These are phyloP conservation scores for Lenwebbia sp. DNA, from an alignment of 345 rosid species.

Conservation along the genomic window DNA sequence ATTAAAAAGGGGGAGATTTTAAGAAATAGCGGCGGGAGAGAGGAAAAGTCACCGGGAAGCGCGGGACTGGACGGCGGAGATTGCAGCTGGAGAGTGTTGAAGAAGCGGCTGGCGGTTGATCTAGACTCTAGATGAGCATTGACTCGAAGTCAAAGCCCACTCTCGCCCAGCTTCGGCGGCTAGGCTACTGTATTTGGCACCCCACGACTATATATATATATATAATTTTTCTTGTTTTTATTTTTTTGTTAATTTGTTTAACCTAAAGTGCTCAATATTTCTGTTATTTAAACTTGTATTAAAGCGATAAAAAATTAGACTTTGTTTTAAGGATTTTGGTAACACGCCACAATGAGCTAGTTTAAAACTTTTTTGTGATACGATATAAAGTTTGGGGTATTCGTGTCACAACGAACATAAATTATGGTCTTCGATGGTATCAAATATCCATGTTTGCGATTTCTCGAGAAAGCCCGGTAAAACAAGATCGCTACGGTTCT, in stretches of 20 bases:
- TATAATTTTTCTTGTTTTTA: accelerated
- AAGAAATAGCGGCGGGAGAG: neutral
- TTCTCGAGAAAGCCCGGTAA: neutral
- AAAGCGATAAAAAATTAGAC: too few relatives aligned
- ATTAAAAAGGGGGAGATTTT: neutral
- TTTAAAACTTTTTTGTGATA: neutral
- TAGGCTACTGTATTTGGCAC: neutral
- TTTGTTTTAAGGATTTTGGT: neutral
- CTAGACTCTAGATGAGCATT: neutral
- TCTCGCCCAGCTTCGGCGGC: neutral
- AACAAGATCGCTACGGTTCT: neutral
- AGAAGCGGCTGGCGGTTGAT: neutral
- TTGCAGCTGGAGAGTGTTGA: neutral
- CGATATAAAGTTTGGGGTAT: neutral
- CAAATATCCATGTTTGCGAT: neutral
- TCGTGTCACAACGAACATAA: neutral
- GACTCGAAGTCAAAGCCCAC: neutral
- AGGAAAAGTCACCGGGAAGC: neutral
- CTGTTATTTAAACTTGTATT: neutral
- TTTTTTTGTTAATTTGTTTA: neutral
- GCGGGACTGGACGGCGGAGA: neutral
- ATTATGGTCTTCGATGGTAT: neutral
- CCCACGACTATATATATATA: too few relatives aligned
- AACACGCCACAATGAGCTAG: accelerated
- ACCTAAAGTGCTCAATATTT: neutral